These are phyloP conservation scores for Coffea canephora DNA, from an alignment of 257 asterid species.

Conservation along the genomic window DNA sequence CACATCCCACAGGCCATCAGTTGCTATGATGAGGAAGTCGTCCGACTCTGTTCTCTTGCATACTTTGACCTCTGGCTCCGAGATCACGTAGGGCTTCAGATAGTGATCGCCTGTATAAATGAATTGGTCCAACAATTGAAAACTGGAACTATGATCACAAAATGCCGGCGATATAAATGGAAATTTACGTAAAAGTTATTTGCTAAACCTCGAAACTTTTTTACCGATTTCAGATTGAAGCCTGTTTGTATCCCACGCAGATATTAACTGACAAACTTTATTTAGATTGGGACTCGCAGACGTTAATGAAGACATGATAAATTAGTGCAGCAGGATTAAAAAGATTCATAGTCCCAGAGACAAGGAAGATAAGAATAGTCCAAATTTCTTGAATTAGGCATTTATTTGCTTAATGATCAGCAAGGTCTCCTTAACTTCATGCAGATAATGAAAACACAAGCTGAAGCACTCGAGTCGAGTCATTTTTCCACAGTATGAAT, in stretches of 20 bases:
- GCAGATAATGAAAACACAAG: background rate
- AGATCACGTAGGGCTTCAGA: conserved; percentile 39
- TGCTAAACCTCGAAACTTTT: background rate
- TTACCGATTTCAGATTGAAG: background rate
- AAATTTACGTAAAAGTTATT: background rate
- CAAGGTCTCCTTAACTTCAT: background rate
- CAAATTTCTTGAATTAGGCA: background rate
- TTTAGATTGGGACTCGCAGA: background rate
- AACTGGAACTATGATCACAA: background rate
- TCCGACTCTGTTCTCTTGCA: conserved; percentile 37
- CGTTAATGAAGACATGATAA: background rate
- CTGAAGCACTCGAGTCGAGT: background rate
- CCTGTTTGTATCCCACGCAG: background rate
- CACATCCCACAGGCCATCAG: conserved; percentile 67
- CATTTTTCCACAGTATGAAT: background rate
- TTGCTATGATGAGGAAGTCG: conserved; percentile 52
- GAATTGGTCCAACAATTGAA: too few relatives aligned
- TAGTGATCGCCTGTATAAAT: conserved; percentile 37
- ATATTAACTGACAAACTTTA: background rate
- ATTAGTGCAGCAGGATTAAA: background rate
- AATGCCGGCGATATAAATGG: background rate
- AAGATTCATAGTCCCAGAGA: background rate
- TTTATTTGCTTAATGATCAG: background rate
- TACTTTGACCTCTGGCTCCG: conserved; percentile 51
- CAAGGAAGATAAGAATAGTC: background rate